Conservation (phyloP, 331 rosid genomes). For the Malus hybrid region DNA sequence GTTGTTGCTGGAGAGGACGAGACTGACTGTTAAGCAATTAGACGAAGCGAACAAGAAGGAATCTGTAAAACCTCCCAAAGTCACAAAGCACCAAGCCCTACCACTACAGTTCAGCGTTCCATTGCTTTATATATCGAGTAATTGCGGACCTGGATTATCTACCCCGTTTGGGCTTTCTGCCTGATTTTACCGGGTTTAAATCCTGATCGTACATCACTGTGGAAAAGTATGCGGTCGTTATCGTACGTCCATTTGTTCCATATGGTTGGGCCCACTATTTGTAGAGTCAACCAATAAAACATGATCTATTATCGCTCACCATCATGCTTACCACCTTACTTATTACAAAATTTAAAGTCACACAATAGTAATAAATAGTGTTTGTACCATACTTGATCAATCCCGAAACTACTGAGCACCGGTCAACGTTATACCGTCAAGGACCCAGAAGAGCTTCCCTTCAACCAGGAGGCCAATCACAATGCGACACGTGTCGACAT, state of each 20-base stretch:
- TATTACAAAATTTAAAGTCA: no score
- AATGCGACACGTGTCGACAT: no score
- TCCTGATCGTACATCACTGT: neutral
- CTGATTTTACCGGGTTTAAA: neutral
- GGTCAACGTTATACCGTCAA: no score
- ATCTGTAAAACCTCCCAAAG: slow-evolving; percentile 2
- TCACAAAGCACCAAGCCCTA: slow-evolving; percentile 12
- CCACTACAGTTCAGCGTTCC: neutral
- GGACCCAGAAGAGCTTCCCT: no score
- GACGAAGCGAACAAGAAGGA: slow-evolving; percentile 1
- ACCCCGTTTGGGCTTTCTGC: neutral
- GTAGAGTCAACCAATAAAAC: neutral
- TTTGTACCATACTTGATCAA: no score
- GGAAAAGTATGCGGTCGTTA: no score
- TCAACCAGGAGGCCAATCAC: no score
- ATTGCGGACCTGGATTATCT: neutral
- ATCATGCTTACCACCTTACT: no score
- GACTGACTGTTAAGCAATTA: neutral
- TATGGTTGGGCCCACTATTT: neutral
- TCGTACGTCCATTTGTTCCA: neutral
- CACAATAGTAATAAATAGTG: no score
- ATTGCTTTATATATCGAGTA: neutral
- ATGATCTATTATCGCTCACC: no score
- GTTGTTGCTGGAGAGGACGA: neutral
- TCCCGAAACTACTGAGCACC: no score